Percentiles rank a stretch among this genome's conserved stretches.
Evolutionary conservation across 805 yeast genomes (phyloP).

Genomic region (Candida qinlingensis): DNA sequence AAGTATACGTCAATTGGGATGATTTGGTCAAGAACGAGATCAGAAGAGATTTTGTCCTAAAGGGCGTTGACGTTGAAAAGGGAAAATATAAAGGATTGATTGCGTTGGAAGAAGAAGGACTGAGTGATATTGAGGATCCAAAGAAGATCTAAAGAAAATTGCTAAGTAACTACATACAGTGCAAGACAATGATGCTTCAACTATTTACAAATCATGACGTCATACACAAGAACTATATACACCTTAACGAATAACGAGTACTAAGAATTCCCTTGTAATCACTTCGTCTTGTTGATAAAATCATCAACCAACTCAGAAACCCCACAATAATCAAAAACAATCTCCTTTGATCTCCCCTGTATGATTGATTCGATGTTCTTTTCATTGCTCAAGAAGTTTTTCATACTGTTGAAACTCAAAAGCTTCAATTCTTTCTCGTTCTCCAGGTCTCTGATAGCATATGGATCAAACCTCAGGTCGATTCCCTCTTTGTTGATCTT

Average conservation of each 20-base stretch:
- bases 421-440: slow-evolving; percentile 27
- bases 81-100: slow-evolving; percentile 27
- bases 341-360: slow-evolving; percentile 28
- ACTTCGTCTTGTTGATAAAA: not conserved
- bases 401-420: slow-evolving; percentile 25
- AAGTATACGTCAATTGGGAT: slow-evolving; percentile 12
- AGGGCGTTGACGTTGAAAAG: slow-evolving; percentile 19
- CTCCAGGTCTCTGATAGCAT: slow-evolving; percentile 37
- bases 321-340: slow-evolving; percentile 34
- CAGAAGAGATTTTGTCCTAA: slow-evolving; percentile 25
- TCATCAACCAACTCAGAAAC: slow-evolving; percentile 7
- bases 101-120: slow-evolving; percentile 19
- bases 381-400: slow-evolving; percentile 36
- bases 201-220: not conserved
- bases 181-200: too few species aligned
- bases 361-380: slow-evolving; percentile 36
- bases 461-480: slow-evolving; percentile 43
- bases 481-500: slow-evolving; percentile 19
- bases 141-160: not conserved
- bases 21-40: slow-evolving; percentile 13
- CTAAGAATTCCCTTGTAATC: not conserved
- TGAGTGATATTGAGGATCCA: slow-evolving; percentile 12
- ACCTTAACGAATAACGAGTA: too few species aligned
- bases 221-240: not conserved
- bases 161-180: too few species aligned